A percentile compares a stretch with the other conserved stretches of the same genome.
Evolutionary conservation across 2,329 filamentous ascomycete species (phyloP).

Genomic region (Colletotrichum lentis): DNA sequence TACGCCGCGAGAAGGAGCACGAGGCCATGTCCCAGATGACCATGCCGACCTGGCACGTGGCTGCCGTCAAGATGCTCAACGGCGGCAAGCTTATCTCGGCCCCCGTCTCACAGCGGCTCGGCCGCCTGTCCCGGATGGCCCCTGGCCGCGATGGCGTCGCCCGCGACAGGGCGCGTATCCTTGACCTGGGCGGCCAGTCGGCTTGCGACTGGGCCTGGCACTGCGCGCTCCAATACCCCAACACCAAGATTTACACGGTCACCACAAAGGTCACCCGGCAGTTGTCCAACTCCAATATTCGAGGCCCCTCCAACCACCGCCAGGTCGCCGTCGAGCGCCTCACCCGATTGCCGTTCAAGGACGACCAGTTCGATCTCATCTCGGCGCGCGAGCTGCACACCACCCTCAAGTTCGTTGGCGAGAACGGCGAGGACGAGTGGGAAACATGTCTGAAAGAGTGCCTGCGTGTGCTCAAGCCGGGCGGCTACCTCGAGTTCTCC

Average conservation of each 20-base stretch:
- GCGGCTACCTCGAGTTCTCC: conserved; percentile 90
- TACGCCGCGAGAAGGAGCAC: conserved; percentile 77
- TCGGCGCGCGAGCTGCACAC: conserved; percentile 88
- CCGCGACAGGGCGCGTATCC: conserved; percentile 69
- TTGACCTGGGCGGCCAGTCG: conserved; percentile 86
- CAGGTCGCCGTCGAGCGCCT: conserved; percentile 80
- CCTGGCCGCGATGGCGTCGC: conserved; percentile 54
- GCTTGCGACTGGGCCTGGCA: conserved; percentile 97
- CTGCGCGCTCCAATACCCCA: conserved; percentile 83
- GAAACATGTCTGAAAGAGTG: conserved; percentile 85
- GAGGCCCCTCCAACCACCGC: conserved; percentile 86
- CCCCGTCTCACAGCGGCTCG: conserved; percentile 69
- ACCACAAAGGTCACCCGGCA: conserved; percentile 77
- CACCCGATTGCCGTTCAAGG: conserved; percentile 83
- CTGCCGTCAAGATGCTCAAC: conserved; percentile 67
- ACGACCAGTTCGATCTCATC: conserved; percentile 88
- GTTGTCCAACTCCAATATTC: conserved; percentile 76
- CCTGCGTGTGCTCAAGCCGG: conserved; percentile 89
- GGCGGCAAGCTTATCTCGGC: conserved; percentile 71
- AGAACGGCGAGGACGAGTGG: conserved; percentile 83
- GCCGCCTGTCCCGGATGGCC: conserved; percentile 60
- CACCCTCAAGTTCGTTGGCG: conserved; percentile 76
- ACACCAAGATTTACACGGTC: conserved; percentile 87
- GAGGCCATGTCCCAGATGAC: conserved; percentile 79
- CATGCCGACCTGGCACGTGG: conserved; percentile 68